Base-by-base conservation (phyloP, 2,329 filamentous ascomycete species). In the Basipetospora chlamydospora region DNA sequence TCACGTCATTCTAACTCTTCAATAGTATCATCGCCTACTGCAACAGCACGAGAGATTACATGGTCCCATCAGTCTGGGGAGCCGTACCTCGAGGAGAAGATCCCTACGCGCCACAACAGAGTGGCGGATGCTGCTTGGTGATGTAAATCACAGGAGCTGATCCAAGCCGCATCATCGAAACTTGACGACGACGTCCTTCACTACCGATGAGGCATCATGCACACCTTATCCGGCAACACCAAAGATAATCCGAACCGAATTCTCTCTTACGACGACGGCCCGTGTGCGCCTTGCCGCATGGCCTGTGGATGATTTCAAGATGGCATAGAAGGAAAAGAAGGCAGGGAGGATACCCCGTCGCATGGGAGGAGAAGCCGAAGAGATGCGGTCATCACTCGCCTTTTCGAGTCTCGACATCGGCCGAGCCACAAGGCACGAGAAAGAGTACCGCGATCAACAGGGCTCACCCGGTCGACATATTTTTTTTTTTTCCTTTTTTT, bases 31-130 rank as follows among this genome's bases (percentile, higher is more conserved):
- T 96, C 58, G 83, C 85, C 49, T 96, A 96, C 66, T 96, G 88
- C 63, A 93, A 93, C 61, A 87, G 84, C 61, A 95, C 90, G 49
- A 82, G 88, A 60, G 90, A 98, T 59, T 96, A 93, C 67, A 96
- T 98, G 90, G 87, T 96, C 37, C 87, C 87, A 35, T 93, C 86
- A 37, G 83, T 92, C 59, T 98, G 90, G 90, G 88, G 88, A 48
- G 74, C 79, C 42, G 85, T 96, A 46, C 85, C 92, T 55, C 88
- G 86, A 68, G 80, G 82, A 58, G 90, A 96, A 57, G 90, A 98
- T 57, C 90, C 90, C n/a, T 98, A 98, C 58, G 86, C 88, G 52
- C 88, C 88, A 48, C 88, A 92, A 67, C 85, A 92, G 64, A 84
- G 74, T 48, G 81, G 77, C 55, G 82, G 86, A 51, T 98, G 90